phyloP scores from a whole-genome alignment of 495 filamentous ascomycete species.

The Aspergillus carlsbadensis region DNA sequence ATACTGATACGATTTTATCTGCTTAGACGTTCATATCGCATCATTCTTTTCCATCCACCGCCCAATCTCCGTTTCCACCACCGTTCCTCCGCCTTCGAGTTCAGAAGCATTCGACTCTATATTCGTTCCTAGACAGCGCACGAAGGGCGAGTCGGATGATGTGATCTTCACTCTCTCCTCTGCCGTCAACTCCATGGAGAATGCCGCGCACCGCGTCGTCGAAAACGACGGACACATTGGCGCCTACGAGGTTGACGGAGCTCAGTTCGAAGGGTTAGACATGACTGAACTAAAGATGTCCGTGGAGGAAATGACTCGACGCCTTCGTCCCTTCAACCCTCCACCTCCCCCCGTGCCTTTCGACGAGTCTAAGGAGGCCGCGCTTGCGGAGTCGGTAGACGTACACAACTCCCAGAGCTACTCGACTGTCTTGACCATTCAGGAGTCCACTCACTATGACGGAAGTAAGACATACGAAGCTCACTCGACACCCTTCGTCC shows the following conservation, averaged over 20 bases:
- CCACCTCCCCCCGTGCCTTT: slow-evolving; percentile 71
- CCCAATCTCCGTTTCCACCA: slow-evolving; percentile 82
- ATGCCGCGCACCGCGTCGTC: slow-evolving; percentile 46
- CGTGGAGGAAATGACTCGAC: slow-evolving; percentile 52
- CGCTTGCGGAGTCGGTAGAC: slow-evolving; percentile 22
- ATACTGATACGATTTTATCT: neutral
- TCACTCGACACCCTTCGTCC: slow-evolving; percentile 41
- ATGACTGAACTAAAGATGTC: slow-evolving; percentile 42
- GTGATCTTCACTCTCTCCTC: slow-evolving; percentile 77
- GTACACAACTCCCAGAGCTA: slow-evolving; percentile 45
- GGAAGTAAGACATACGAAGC: slow-evolving; percentile 65
- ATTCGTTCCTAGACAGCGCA: slow-evolving; percentile 56
- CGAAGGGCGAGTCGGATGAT: slow-evolving; percentile 57
- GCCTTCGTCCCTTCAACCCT: slow-evolving; percentile 73
- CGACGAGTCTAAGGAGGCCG: slow-evolving; percentile 39
- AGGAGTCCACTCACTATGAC: slow-evolving; percentile 68
- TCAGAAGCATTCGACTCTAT: slow-evolving; percentile 76
- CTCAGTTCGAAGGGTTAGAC: slow-evolving; percentile 47
- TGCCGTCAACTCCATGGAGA: slow-evolving; percentile 70
- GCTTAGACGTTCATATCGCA: slow-evolving; percentile 76
- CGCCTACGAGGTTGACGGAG: slow-evolving; percentile 48
- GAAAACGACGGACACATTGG: slow-evolving; percentile 49
- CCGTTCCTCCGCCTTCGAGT: slow-evolving; percentile 70
- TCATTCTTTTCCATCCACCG: slow-evolving; percentile 96
- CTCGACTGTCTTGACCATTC: slow-evolving; percentile 78